Evolutionary conservation across 2,329 filamentous ascomycete species (phyloP).

Genomic region (Xylariales sp.): DNA sequence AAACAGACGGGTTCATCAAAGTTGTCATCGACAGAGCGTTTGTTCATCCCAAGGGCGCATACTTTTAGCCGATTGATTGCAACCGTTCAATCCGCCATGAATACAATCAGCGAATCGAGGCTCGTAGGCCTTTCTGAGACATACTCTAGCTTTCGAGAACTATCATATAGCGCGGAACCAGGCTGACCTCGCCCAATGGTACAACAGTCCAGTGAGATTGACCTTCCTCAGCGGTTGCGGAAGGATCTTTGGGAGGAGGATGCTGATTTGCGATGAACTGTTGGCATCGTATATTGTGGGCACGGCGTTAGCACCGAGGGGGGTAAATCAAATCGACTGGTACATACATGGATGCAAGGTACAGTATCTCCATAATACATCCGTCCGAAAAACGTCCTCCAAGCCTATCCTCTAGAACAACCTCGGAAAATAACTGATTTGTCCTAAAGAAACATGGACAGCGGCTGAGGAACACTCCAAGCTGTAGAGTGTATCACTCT

Average conservation of each 20-base stretch:
- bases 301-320: neutral
- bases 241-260: neutral
- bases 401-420: no score
- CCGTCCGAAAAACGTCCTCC: neutral
- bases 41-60: no score
- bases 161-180: no score
- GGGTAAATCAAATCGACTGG: no score
- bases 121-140: no score
- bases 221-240: constrained; percentile 1
- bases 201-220: constrained; percentile 1
- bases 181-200: neutral
- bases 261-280: neutral
- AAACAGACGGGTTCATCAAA: constrained; percentile 2
- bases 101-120: no score
- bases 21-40: constrained; percentile 9
- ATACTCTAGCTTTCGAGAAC: no score
- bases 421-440: neutral
- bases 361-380: neutral
- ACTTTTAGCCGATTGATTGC: neutral
- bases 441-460: neutral
- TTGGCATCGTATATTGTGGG: neutral
- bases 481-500: no score
- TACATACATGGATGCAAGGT: neutral
- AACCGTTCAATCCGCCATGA: no score
- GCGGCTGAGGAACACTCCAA: no score